A percentile compares a stretch with the other conserved stretches of the same genome.
phyloP scores from a whole-genome alignment of 768 basidiomycete genomes.

The Chalciporus piperatus region DNA sequence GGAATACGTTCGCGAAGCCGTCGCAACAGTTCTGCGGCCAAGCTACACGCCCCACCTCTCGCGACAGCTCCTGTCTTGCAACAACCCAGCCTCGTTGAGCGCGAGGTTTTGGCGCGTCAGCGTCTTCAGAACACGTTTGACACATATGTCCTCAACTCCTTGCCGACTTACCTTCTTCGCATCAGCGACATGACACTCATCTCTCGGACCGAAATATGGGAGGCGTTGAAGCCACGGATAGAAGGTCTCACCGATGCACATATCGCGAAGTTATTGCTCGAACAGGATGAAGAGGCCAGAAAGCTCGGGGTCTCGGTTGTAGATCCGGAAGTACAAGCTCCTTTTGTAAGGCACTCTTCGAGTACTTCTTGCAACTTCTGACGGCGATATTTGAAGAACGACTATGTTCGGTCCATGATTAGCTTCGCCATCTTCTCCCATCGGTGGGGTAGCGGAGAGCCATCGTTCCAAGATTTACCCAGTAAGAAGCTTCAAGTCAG shows the following conservation, averaged over 20 bases:
- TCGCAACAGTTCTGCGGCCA: slow-evolving; percentile 19
- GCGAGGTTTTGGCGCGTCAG: slow-evolving; percentile 19
- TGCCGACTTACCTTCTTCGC: slow-evolving; percentile 24
- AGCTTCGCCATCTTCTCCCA: slow-evolving; percentile 28
- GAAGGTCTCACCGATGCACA: slow-evolving; percentile 21
- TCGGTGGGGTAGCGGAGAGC: slow-evolving; percentile 24
- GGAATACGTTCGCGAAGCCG: slow-evolving; percentile 12
- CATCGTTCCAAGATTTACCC: slow-evolving; percentile 21
- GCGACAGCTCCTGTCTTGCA: slow-evolving; percentile 13
- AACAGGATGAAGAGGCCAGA: slow-evolving; percentile 23
- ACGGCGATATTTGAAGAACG: slow-evolving; percentile 15
- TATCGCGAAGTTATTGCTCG: slow-evolving; percentile 21
- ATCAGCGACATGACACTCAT: slow-evolving; percentile 21
- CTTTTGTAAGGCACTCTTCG: slow-evolving; percentile 16
- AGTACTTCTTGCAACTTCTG: not conserved
- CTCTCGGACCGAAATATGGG: slow-evolving; percentile 20
- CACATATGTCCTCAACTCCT: slow-evolving; percentile 23
- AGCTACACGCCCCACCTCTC: slow-evolving; percentile 10
- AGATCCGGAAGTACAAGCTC: slow-evolving; percentile 18
- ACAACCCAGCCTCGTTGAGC: slow-evolving; percentile 21
- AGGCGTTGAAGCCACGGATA: slow-evolving; percentile 18
- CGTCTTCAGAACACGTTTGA: slow-evolving; percentile 22
- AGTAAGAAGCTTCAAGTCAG: slow-evolving; percentile 11
- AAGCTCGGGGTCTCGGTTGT: slow-evolving; percentile 18
- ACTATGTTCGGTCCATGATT: slow-evolving; percentile 17